Evolutionary conservation across 2,329 filamentous ascomycete species (phyloP).

Genomic region (Samsoniella hepiali): DNA sequence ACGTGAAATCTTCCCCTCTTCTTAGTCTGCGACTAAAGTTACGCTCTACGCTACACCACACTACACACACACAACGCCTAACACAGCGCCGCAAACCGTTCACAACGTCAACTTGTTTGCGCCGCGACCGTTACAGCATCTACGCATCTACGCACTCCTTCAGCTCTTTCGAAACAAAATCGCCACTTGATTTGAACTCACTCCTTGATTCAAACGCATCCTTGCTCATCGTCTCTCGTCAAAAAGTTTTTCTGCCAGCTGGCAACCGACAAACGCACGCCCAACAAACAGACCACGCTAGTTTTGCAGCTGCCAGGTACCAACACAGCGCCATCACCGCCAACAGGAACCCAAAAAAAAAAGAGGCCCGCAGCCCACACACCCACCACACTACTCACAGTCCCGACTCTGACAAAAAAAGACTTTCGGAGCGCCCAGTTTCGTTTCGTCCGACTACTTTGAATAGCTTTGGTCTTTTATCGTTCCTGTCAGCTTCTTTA

Average conservation of each 20-base stretch:
- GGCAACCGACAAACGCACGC: not conserved
- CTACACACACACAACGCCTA: not conserved
- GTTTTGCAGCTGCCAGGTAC: conserved; percentile 12
- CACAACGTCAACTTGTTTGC: conserved; percentile 7
- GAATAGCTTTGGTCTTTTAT: not conserved
- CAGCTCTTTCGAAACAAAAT: not conserved
- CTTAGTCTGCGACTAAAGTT: conserved; percentile 15
- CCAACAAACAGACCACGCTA: not conserved
- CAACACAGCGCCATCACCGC: conserved; percentile 6
- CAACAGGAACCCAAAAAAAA: not conserved
- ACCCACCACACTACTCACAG: not conserved
- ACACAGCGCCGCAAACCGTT: conserved; percentile 8
- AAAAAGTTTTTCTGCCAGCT: not conserved
- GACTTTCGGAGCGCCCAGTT: not conserved
- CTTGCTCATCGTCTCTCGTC: not conserved
- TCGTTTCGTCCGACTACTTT: not conserved
- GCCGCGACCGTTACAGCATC: not conserved
- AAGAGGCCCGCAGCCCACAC: conserved; percentile 7
- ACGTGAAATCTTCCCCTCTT: conserved; percentile 14
- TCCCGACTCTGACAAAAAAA: not conserved
- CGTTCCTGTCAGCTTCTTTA: not conserved
- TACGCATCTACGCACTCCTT: conserved; percentile 9
- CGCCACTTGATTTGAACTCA: not conserved
- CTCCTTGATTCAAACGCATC: not conserved
- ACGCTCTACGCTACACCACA: conserved; percentile 9